Evolutionary conservation across 306 rosid species (phyloP).

Genomic region (Corylus americana): DNA sequence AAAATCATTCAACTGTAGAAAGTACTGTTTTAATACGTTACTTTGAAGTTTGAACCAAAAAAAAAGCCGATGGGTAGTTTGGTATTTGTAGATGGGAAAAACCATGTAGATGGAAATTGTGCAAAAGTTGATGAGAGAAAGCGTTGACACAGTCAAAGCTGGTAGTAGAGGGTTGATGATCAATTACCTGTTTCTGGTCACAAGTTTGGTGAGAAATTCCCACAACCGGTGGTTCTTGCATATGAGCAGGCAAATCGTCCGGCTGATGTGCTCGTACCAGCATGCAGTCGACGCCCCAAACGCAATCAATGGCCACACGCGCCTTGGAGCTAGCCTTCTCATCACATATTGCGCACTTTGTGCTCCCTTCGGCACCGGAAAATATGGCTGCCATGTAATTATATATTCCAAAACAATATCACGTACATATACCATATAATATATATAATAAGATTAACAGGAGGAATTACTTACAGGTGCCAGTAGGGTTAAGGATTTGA

Average conservation of each 20-base stretch:
- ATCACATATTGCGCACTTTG: conserved; percentile 74
- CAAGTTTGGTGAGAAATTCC: conserved; percentile 73
- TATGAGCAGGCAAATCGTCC: conserved; percentile 75
- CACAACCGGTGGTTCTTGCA: conserved; percentile 89
- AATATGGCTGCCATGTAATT: conserved; percentile 49
- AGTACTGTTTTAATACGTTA: background rate
- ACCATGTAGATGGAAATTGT: background rate
- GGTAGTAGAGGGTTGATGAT: background rate
- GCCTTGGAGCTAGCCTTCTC: conserved; percentile 84
- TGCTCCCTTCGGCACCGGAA: conserved; percentile 68
- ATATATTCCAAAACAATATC: background rate
- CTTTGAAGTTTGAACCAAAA: background rate
- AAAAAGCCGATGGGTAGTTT: background rate
- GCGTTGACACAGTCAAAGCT: background rate
- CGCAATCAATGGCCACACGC: conserved; percentile 80
- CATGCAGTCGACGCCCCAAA: conserved; percentile 85
- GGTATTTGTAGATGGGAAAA: background rate
- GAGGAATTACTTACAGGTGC: conserved; percentile 64
- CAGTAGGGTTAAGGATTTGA: conserved; percentile 83
- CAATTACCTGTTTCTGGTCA: conserved; percentile 81
- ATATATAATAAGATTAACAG: no score
- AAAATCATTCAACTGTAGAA: no score
- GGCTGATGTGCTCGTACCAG: conserved; percentile 90
- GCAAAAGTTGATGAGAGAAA: background rate
- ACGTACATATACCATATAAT: background rate